These are phyloP conservation scores for Notholithocarpus densiflorus DNA, from an alignment of 306 rosid species.

Conservation along the genomic window DNA sequence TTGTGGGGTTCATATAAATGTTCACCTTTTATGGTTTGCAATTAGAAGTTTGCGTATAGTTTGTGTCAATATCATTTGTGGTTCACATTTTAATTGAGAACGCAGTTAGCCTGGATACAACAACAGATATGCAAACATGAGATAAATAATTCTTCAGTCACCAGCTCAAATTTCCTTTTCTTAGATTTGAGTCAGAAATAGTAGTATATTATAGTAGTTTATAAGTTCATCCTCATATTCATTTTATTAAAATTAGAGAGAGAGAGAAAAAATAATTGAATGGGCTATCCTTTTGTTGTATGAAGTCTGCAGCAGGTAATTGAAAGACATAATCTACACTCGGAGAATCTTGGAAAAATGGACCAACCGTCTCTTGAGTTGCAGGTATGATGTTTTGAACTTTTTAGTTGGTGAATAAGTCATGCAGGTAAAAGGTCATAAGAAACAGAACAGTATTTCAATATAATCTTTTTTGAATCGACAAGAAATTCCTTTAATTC, in stretches of 20 bases:
- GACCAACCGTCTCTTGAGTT: constrained; percentile 25
- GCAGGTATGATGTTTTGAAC: constrained; percentile 16
- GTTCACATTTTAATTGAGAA: no score
- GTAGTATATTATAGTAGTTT: background rate
- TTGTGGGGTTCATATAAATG: no score
- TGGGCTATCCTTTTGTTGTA: background rate
- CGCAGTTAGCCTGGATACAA: background rate
- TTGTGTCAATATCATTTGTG: no score
- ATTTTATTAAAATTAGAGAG: background rate
- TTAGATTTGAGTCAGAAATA: background rate
- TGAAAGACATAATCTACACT: constrained; percentile 19
- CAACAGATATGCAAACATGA: background rate
- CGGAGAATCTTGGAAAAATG: background rate
- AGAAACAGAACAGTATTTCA: no score
- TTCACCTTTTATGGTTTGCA: no score
- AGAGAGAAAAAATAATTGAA: background rate
- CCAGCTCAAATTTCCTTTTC: background rate
- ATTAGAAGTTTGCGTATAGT: no score
- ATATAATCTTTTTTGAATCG: background rate
- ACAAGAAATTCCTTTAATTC: no score
- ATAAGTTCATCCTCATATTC: background rate
- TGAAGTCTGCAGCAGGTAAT: constrained; percentile 25
- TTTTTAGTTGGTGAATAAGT: background rate
- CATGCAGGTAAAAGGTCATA: background rate
- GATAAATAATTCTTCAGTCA: background rate